These are phyloP conservation scores for Cymbopogon flexuosus DNA, from an alignment of 202 grass and related monocot genomes.

Conservation along the genomic window DNA sequence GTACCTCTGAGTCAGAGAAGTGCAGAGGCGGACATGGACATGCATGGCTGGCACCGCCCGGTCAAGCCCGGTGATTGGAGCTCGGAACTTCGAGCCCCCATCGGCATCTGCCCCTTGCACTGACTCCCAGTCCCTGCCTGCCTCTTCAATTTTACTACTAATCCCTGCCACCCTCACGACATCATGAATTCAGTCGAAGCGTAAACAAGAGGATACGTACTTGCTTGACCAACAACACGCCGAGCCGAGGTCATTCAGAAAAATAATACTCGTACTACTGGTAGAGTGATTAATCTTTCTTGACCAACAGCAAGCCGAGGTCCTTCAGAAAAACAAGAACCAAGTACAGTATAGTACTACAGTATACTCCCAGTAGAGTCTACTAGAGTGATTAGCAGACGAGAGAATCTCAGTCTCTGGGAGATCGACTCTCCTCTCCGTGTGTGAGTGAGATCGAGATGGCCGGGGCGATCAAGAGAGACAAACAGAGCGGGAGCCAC, in stretches of 20 bases:
- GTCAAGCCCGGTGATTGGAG: constrained; percentile 27
- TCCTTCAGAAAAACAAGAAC: too few relatives aligned
- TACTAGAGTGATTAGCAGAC: not conserved
- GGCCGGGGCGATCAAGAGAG: not conserved
- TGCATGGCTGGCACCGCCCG: not conserved
- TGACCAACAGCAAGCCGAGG: too few relatives aligned
- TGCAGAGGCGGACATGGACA: not conserved
- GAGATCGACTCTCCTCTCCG: too few relatives aligned
- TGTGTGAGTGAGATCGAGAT: not conserved
- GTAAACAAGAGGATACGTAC: not conserved
- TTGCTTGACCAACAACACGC: constrained; percentile 24
- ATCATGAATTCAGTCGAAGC: constrained; percentile 25
- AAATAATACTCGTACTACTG: not conserved
- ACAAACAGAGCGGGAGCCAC: not conserved
- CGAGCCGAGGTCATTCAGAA: not conserved
- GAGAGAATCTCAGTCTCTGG: not conserved
- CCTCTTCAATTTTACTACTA: not conserved
- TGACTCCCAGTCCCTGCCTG: not conserved
- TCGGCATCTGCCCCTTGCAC: not conserved
- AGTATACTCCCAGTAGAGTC: not conserved
- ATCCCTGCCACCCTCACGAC: not conserved
- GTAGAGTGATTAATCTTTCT: not conserved
- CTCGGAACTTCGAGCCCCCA: not conserved
- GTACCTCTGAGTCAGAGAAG: not conserved
- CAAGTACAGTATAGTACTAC: too few relatives aligned